Base-by-base conservation (phyloP, 2,329 filamentous ascomycete genomes). In the Alternaria consortialis region DNA sequence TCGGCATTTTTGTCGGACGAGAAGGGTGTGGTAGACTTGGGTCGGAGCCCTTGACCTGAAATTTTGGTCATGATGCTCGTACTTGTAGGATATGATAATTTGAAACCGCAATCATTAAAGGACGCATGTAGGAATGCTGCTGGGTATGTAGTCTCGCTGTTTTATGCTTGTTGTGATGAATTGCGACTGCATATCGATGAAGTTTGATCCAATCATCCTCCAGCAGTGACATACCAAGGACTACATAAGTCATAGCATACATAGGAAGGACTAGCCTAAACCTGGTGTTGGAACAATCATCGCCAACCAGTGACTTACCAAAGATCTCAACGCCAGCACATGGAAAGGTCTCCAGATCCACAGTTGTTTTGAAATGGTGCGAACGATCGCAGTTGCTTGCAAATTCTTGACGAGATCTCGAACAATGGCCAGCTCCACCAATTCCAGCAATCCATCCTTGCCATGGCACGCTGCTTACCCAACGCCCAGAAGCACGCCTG, bases 401-500 rank as follows among this genome's bases (percentile, higher is more conserved):
- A 17, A 47, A 32, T 9, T 4, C 3, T 32, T 0, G 31, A n/a
- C 2, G 17, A 47, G 4, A 47, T 47, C 12, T 27, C 42, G n/a
- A 47, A 8, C 2, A 32, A 13, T 47, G 43, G 27, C 27, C 2
- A 47, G 27, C 6, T 20, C 36, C 15, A 37, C 36, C 36, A 37
- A 15, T 7, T 17, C 7, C 36, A 37, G 7, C n/a, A 4, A n/a
- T n/a, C 15, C 15, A 5, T 4, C 2, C 7, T n/a, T 15, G 7
- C 63, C 57, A n/a, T 70, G 64, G 65, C 29, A 68, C 37, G 59
- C 60, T 13, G 62, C 54, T 6, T 68, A 68, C 36, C 65, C 65
- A 53, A 56, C 52, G 5, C 52, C 62, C 25, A 54, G 37, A 32
- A 63, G 54, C 8, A 52, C 29, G 36, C 50, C 61, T 37, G 48